phyloP scores from a whole-genome alignment of 1,284 basidiomycete genomes.

The Cutaneotrichosporon daszewskae region DNA sequence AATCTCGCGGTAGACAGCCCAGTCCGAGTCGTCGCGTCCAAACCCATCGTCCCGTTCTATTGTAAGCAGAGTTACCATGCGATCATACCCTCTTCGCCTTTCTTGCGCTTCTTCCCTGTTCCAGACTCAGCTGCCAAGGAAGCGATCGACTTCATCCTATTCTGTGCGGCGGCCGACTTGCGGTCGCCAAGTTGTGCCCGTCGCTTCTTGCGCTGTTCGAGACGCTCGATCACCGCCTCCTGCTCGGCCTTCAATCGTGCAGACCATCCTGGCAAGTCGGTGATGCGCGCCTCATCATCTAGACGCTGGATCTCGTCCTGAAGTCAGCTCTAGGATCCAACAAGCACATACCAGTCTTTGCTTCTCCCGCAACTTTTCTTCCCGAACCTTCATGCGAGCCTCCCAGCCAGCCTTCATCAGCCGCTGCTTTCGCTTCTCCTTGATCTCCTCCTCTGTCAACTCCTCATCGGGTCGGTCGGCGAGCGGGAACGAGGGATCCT shows the following conservation, averaged over 20 bases:
- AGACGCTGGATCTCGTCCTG: conserved; percentile 64
- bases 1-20: conserved; percentile 97
- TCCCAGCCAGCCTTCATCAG: conserved; percentile 93
- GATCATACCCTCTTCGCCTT: conserved; percentile 63
- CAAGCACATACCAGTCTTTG: conserved; percentile 52
- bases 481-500: conserved; percentile 81
- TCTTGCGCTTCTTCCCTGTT: conserved; percentile 65
- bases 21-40: conserved; percentile 91
- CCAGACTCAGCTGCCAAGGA: conserved; percentile 75
- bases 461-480: conserved; percentile 86
- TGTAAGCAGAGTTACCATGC: conserved; percentile 1
- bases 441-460: conserved; percentile 86
- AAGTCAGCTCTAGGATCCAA: neutral
- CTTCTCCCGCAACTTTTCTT: conserved; percentile 81
- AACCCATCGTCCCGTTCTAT: conserved; percentile 76
- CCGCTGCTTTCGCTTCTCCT: conserved; percentile 91
- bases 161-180: conserved; percentile 92
- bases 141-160: conserved; percentile 95
- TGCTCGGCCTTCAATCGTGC: conserved; percentile 66
- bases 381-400: conserved; percentile 74
- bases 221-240: conserved; percentile 70
- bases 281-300: conserved; percentile 73
- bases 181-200: conserved; percentile 81
- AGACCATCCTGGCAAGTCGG: conserved; percentile 68
- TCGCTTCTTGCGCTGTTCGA: conserved; percentile 76